These are phyloP conservation scores for Penicillium sp. DNA, from an alignment of 2,329 filamentous ascomycete species.

Conservation along the genomic window DNA sequence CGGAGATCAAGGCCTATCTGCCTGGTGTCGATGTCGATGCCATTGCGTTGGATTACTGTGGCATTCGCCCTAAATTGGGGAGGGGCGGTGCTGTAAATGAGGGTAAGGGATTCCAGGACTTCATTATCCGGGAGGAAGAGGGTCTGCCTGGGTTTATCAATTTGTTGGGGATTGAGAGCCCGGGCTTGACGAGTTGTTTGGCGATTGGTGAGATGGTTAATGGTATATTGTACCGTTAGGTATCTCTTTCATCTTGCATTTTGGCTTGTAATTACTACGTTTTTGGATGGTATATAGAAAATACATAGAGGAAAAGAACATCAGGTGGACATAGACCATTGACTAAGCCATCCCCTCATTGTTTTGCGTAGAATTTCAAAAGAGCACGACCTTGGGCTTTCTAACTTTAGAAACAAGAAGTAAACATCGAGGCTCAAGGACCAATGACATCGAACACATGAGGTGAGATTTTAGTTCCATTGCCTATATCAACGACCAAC, in stretches of 20 bases:
- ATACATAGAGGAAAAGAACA: neutral
- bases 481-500: neutral
- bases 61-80: slow-evolving; percentile 82
- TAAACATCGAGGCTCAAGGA: neutral
- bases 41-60: slow-evolving; percentile 80
- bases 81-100: slow-evolving; percentile 57
- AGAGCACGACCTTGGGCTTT: neutral
- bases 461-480: neutral
- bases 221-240: slow-evolving; percentile 49
- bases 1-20: slow-evolving; percentile 75
- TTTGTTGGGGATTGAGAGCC: slow-evolving; percentile 88
- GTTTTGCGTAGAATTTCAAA: neutral
- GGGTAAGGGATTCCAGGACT: slow-evolving; percentile 73
- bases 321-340: neutral
- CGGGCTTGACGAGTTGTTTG: slow-evolving; percentile 81
- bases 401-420: neutral
- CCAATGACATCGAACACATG: neutral
- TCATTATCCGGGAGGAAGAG: slow-evolving; percentile 74
- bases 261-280: neutral
- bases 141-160: slow-evolving; percentile 84
- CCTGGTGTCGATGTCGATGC: slow-evolving; percentile 67
- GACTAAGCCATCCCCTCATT: neutral
- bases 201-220: slow-evolving; percentile 80
- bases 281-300: neutral
- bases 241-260: neutral